Conservation (phyloP, 106 monocot species). For the Dactylorhiza incarnata region DNA sequence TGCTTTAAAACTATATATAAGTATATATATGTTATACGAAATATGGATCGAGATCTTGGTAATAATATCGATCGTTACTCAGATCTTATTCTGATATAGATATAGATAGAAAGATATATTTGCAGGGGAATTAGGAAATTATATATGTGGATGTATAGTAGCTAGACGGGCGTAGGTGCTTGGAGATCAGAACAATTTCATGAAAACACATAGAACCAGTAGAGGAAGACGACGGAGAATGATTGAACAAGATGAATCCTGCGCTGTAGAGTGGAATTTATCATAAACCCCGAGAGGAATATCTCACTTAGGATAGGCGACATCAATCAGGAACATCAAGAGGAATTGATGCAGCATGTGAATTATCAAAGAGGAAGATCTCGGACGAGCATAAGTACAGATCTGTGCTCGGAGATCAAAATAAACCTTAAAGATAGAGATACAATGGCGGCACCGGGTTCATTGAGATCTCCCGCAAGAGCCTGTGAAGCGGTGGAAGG, state of each 20-base stretch:
- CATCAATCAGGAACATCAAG: slow-evolving; percentile 37
- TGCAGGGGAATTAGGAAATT: not conserved
- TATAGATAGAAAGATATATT: not conserved
- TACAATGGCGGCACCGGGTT: not conserved
- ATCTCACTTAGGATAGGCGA: slow-evolving; percentile 44
- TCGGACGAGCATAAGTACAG: not conserved
- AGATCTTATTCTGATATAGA: not conserved
- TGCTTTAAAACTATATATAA: not conserved
- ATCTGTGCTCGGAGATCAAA: not conserved
- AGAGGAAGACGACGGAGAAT: slow-evolving; percentile 68
- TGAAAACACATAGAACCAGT: slow-evolving; percentile 79
- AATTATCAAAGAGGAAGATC: not conserved
- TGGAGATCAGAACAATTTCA: slow-evolving; percentile 10
- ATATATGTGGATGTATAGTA: not conserved
- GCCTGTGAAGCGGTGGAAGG: too few relatives aligned
- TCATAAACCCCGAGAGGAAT: slow-evolving; percentile 44
- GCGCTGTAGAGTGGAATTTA: slow-evolving; percentile 42
- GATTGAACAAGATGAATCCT: slow-evolving; percentile 49
- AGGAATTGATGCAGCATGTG: slow-evolving; percentile 21
- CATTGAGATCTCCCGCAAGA: not conserved
- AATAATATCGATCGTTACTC: not conserved
- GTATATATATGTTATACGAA: not conserved
- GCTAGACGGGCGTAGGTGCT: not conserved
- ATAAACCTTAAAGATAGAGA: not conserved
- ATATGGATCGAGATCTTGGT: not conserved